These are phyloP conservation scores for Desmodesmus armatus DNA, from an alignment of 139 green algal species.

Conservation along the genomic window DNA sequence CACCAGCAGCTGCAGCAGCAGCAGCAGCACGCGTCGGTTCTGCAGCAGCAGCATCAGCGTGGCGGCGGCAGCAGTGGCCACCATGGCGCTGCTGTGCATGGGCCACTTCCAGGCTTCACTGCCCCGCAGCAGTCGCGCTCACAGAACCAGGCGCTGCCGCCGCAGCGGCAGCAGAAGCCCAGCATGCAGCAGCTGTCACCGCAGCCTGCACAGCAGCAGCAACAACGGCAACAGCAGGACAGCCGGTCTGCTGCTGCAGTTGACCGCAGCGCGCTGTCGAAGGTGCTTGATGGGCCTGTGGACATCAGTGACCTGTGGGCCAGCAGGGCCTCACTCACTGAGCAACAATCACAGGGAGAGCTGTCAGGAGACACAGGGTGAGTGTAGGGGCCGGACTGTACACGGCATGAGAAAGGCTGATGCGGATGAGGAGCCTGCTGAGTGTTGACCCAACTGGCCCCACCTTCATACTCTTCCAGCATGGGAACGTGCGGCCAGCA, in stretches of 20 bases:
- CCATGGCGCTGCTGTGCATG: not conserved
- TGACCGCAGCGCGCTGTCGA: too few relatives aligned
- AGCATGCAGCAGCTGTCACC: not conserved
- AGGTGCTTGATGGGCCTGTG: too few relatives aligned
- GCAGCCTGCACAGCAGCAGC: constrained; percentile 3
- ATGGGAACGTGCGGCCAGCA: too few relatives aligned
- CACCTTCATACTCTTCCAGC: too few relatives aligned
- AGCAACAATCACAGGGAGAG: not conserved
- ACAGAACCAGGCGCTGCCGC: not conserved
- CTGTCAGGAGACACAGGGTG: too few relatives aligned
- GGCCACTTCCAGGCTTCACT: not conserved
- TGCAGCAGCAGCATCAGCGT: not conserved
- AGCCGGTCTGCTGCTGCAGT: too few relatives aligned
- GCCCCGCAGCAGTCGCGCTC: not conserved
- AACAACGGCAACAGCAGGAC: not conserved
- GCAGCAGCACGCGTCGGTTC: not conserved
- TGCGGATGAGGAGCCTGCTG: too few relatives aligned
- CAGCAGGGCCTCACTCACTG: too few relatives aligned
- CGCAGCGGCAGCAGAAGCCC: not conserved
- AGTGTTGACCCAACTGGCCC: too few relatives aligned
- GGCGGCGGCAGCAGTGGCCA: not conserved
- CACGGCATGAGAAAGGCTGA: too few relatives aligned
- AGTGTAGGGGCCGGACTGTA: too few relatives aligned
- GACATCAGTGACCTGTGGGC: too few relatives aligned
- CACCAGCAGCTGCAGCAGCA: not conserved